Conservation (phyloP, 768 basidiomycete species). For the Rhodotorula diobovata region DNA sequence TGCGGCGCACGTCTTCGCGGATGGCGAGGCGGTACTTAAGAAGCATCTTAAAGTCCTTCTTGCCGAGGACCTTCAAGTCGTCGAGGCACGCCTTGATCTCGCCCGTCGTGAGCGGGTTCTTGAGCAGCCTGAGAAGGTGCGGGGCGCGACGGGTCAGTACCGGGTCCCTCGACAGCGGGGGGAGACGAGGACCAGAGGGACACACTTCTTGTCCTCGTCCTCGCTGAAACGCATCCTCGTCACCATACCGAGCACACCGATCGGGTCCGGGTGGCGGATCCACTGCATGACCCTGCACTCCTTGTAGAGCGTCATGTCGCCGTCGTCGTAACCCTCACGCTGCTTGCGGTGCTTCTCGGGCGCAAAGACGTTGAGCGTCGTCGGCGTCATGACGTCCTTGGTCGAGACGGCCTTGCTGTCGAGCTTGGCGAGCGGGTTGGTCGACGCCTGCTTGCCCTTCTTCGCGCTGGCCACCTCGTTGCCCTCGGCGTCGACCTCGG, state of each 20-base stretch:
- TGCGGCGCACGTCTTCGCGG: conserved; percentile 70
- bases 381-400: conserved; percentile 54
- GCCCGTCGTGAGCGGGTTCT: conserved; percentile 63
- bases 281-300: conserved; percentile 66
- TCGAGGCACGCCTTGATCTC: conserved; percentile 79
- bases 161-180: background rate
- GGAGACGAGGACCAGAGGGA: background rate
- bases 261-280: conserved; percentile 64
- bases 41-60: conserved; percentile 90
- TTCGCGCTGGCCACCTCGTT: background rate
- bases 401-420: conserved; percentile 26
- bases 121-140: conserved; percentile 55
- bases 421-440: conserved; percentile 34
- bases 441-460: conserved; percentile 17
- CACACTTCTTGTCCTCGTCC: conserved; percentile 78
- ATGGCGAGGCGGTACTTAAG: conserved; percentile 85
- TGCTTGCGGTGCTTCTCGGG: conserved; percentile 92
- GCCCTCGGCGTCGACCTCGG: background rate
- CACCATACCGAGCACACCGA: conserved; percentile 68
- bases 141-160: background rate
- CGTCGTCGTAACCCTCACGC: conserved; percentile 91
- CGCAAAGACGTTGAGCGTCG: conserved; percentile 82
- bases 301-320: conserved; percentile 85
- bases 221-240: conserved; percentile 72
- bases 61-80: conserved; percentile 94